Percentiles rank a stretch among this genome's conserved stretches.
Evolutionary conservation across 371 early-diverging fungal genomes (phyloP).

Genomic region (Lichtheimia corymbifera): DNA sequence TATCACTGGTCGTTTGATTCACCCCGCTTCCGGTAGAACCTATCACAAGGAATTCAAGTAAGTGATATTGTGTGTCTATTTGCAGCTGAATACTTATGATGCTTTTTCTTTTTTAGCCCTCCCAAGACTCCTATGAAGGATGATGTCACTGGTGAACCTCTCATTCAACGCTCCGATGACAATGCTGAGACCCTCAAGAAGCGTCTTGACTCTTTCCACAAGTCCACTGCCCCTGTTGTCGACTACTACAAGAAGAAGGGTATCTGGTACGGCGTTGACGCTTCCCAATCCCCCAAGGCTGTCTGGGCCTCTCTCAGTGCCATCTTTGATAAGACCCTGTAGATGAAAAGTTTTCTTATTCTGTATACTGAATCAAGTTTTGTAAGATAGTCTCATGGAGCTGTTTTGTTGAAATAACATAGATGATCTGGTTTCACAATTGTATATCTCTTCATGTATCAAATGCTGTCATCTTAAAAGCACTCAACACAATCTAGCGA

Average conservation of each 20-base stretch:
- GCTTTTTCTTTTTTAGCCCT: slow-evolving; percentile 53
- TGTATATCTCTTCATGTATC: too few species aligned
- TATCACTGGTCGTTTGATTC: slow-evolving; percentile 95
- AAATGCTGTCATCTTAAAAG: too few species aligned
- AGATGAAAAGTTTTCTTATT: slow-evolving; percentile 22
- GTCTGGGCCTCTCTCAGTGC: slow-evolving; percentile 93
- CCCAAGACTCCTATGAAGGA: slow-evolving; percentile 92
- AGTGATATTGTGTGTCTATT: too few species aligned
- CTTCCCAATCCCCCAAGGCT: slow-evolving; percentile 82
- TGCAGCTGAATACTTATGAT: too few species aligned
- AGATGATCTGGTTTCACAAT: too few species aligned
- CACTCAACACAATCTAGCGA: too few species aligned
- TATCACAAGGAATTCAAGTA: slow-evolving; percentile 95
- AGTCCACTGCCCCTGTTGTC: slow-evolving; percentile 96
- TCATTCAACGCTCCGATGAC: slow-evolving; percentile 97
- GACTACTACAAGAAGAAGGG: slow-evolving; percentile 95
- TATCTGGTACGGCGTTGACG: slow-evolving; percentile 92
- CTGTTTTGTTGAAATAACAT: too few species aligned
- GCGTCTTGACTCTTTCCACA: slow-evolving; percentile 93
- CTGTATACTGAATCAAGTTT: too few species aligned
- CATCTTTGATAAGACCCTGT: slow-evolving; percentile 75
- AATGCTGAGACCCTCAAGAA: slow-evolving; percentile 93
- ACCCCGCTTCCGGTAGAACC: slow-evolving; percentile 92
- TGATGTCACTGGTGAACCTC: slow-evolving; percentile 96
- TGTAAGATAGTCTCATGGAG: too few species aligned